These are phyloP conservation scores for Pyrenula massariospora DNA, from an alignment of 495 filamentous ascomycete species.

Conservation along the genomic window DNA sequence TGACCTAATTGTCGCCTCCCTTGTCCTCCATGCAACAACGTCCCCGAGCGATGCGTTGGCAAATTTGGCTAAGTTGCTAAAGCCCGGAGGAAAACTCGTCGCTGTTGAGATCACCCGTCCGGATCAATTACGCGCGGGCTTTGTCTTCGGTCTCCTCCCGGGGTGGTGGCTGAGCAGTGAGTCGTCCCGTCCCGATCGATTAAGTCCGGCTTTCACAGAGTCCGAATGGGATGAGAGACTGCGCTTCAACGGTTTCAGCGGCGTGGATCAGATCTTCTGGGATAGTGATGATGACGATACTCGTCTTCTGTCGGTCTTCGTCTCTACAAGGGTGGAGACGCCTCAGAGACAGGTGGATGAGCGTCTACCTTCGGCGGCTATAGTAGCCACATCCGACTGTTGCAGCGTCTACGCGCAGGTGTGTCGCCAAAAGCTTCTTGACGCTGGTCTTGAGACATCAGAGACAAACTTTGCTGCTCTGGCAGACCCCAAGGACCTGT, in stretches of 20 bases:
- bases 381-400: constrained; percentile 5
- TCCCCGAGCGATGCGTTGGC: not conserved
- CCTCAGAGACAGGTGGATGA: constrained; percentile 14
- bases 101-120: constrained; percentile 16
- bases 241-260: constrained; percentile 28
- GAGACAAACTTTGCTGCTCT: no score
- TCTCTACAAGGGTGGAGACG: not conserved
- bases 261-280: constrained; percentile 29
- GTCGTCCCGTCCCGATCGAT: constrained; percentile 10
- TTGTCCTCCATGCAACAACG: not conserved
- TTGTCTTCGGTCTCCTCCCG: constrained; percentile 4
- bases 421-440: no score
- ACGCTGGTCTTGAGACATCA: no score
- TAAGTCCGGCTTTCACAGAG: not conserved
- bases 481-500: no score
- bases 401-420: no score
- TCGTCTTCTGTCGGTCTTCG: not conserved
- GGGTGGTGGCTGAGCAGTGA: constrained; percentile 12
- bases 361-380: constrained; percentile 11
- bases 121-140: not conserved
- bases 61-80: not conserved
- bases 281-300: no score
- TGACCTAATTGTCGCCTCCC: constrained; percentile 39
- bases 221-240: constrained; percentile 26
- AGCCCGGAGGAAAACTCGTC: constrained; percentile 20